Evolutionary conservation across 2,329 filamentous ascomycete genomes (phyloP), one percentile per base, ranked within the genome.

Genomic region (Geosmithia flava): DNA sequence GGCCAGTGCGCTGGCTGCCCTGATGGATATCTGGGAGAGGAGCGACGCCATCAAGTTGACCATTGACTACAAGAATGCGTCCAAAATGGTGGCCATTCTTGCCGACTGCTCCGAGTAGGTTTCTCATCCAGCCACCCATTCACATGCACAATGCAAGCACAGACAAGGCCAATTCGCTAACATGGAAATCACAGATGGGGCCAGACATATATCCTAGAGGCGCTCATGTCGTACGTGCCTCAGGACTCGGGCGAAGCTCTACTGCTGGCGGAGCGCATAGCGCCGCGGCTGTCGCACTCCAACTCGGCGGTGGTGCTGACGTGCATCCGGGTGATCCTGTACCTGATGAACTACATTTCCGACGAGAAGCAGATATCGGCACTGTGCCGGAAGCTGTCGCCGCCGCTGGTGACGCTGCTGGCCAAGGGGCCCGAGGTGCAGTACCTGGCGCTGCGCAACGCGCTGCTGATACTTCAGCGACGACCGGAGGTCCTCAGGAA

Each of bases 351-450:
- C 70, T 98, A 98, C 68, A 96, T 98, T 58, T 77, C 85, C 47
- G 90, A 95, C 57, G 80, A 93, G 61, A 93, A 87, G 66, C 86
- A 94, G 55, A 87, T 96, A 53, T 82, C 86, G 4, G 80, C 83
- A 1, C 71, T 98, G 40, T 96, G 89, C 65, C 82, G 86, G 57
- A 98, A 97, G 67, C 75, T 98, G 11, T 97, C 93, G 7, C 93
- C 93, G 15, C 93, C 93, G 3, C 75, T 98, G 3, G 91, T 98
- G 30, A 98, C 93, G 1, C 74, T 98, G 8, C 76, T 98, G 20
- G 93, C 91, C 47, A 98, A 98, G 67, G 91, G 91, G 0, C 88
- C 93, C 1, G 93, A 98, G 63, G 93, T 98, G n/a, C 93, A 98
- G 63, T 98, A 98, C 61, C 76, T 98, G 7, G 93, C 93, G 0